Base-by-base conservation (phyloP, 2,329 filamentous ascomycete species). In the Sordariomycetes sp. region DNA sequence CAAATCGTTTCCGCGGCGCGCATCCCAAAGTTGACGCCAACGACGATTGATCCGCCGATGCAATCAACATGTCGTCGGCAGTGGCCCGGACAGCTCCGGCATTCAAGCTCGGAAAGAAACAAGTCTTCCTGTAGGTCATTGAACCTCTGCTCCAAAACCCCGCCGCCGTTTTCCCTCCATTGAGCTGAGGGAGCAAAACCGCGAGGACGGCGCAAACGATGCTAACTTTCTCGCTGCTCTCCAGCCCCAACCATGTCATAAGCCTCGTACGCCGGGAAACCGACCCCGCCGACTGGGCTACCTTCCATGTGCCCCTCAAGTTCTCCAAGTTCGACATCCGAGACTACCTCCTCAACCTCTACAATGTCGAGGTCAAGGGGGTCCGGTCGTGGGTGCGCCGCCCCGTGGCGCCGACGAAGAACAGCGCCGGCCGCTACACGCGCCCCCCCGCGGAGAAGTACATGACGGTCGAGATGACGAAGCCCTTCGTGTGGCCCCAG, bases 321-420 rank as follows among this genome's bases (percentile, higher is more conserved):
- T 91, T 97, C 79, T 96, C 90, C 79, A 99, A 99, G 76, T 87
- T 97, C 72, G 94, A 99, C 71, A 76, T 99, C 50, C 89, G 91
- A 72, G 92, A 97, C 76, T 99, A 97, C 77, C 86, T 99, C 61
- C 89, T 83, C 76, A 86, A 96, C 71, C 82, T 82, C 51, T 99
- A 99, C 79, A 79, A 81, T 61, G 86, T 97, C 61, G 80, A 86
- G 62, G 83, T 87, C 58, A 76, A 83, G 57, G 79, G 79, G 63
- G 85, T 97, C 61, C 88, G 93, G 61, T 91, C 89, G 57, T 93
- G 83, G 68, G 61, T 62, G 7, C 55, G 60, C 52, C 57, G 57
- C 34, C 57, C 57, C 8, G 55, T 53, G 69, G 82, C 70, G 60
- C 72, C 74, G 18, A 79, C 80, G 59, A 81, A 82, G 40, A 80